A percentile compares a stretch with the other conserved stretches of the same genome.
Conservation (phyloP, 1,284 basidiomycete species). For the Pseudozyma pruni region DNA sequence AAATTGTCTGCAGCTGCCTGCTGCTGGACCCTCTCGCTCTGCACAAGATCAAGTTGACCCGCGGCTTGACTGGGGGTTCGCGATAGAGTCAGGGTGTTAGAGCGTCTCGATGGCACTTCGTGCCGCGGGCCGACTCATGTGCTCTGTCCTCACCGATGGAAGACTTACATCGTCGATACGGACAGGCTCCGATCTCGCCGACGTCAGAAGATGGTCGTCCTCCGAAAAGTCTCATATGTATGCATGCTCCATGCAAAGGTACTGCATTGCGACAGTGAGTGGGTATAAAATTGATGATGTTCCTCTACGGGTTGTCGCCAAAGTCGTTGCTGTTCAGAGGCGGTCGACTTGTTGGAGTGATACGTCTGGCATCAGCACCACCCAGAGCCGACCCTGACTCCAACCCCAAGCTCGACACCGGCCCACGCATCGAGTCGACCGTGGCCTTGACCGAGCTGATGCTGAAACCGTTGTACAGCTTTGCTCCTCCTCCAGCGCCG, state of each 20-base stretch:
- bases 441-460: slow-evolving; percentile 64
- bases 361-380: slow-evolving; percentile 20
- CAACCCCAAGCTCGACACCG: slow-evolving; percentile 11
- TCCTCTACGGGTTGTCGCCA: not conserved
- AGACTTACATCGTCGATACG: not conserved
- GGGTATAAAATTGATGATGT: slow-evolving; percentile 3
- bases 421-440: slow-evolving; percentile 58
- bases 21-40: slow-evolving; percentile 16
- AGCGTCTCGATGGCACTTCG: not conserved
- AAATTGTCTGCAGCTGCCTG: not conserved
- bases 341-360: slow-evolving; percentile 57
- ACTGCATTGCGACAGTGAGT: not conserved
- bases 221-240: not conserved
- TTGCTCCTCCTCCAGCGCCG: slow-evolving; percentile 8
- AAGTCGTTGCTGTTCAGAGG: slow-evolving; percentile 36
- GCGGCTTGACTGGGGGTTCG: slow-evolving; percentile 5
- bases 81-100: not conserved
- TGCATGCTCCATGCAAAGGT: too few relatives aligned
- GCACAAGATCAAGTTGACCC: slow-evolving; percentile 9
- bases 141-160: not conserved
- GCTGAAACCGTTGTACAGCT: slow-evolving; percentile 46
- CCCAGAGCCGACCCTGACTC: slow-evolving; percentile 11
- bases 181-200: not conserved
- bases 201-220: not conserved
- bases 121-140: slow-evolving; percentile 16